phyloP scores from a whole-genome alignment of 2,329 filamentous ascomycete genomes.

The Emergomyces orientalis region DNA sequence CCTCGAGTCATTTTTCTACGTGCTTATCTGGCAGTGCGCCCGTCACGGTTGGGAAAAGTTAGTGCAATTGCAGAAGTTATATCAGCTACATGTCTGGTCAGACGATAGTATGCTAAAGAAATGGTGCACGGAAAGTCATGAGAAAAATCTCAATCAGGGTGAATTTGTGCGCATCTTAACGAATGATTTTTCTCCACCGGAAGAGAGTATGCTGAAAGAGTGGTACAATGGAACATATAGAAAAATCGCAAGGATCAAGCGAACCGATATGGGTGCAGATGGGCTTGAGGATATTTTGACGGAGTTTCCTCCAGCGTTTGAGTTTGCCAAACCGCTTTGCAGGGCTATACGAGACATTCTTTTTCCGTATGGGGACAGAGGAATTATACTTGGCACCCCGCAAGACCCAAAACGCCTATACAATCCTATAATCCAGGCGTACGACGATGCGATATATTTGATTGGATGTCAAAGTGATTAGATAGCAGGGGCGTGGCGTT shows the following conservation, averaged over 20 bases:
- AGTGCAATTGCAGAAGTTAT: too few relatives aligned
- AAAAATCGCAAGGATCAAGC: conserved; percentile 19
- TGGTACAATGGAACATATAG: conserved; percentile 22
- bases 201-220: conserved; percentile 10
- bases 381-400: conserved; percentile 9
- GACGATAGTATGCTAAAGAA: background rate
- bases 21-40: too few relatives aligned
- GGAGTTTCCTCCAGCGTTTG: conserved; percentile 19
- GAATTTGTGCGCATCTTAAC: background rate
- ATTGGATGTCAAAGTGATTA: background rate
- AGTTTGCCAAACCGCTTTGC: conserved; percentile 18
- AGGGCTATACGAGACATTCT: conserved; percentile 16
- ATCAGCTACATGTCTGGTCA: background rate
- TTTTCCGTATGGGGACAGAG: conserved; percentile 5
- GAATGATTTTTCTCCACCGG: background rate
- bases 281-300: conserved; percentile 18
- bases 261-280: conserved; percentile 13
- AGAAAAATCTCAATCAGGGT: too few relatives aligned
- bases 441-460: background rate
- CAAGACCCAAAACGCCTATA: conserved; percentile 12
- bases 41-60: too few relatives aligned
- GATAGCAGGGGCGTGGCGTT: too few relatives aligned
- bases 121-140: background rate
- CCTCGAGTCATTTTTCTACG: too few relatives aligned
- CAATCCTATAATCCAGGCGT: conserved; percentile 7